Base-by-base conservation (phyloP, 257 asterid genomes). In the Schizonepeta tenuifolia region DNA sequence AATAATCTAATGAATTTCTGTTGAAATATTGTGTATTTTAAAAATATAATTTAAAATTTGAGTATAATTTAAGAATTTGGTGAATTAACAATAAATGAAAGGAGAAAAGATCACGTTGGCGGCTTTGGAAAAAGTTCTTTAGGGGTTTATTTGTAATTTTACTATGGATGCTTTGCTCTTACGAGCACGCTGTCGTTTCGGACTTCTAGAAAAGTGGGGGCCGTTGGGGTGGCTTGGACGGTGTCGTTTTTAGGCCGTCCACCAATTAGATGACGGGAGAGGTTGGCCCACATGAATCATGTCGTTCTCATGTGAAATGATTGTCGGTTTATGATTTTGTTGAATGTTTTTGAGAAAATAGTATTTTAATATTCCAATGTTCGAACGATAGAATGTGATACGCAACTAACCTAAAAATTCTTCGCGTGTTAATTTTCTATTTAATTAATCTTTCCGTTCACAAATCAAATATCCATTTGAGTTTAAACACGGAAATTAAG, bases 251-350 rank as follows among this genome's bases (percentile, higher is more conserved):
- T 50, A 33, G 76, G 74, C 71, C 79, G 78, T 76, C 72, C 43
- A 55, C 18, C 47, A 15, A 65, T 28, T 24, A 31, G 44, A 72
- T 67, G 77, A 51, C 56, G 51, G 58, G 10, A 22, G 2, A 17
- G 17, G 11, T 43, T 51, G 87, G 78, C 81, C 93, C 87, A 81
- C 86, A 31, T 70, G 81, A 81, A 71, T 71, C 75, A 64, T 41
- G 9, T 56, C 41, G 64, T 70, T 55, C 71, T 79, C 72, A 59
- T 55, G 33, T 75, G 63, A 44, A 75, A 75, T 72, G 50, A 71
- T 77, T 41, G 65, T 49, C 56, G 69, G 44, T 73, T 72, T 54
- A 60, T 73, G 56, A 54, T 55, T 71, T 75, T 78, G 75, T 61
- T 61, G 57, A 67, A 12, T 35, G 14, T 6, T 51, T 7, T 10